Conservation (phyloP, 768 basidiomycete species). For the Amanita muscaria region DNA sequence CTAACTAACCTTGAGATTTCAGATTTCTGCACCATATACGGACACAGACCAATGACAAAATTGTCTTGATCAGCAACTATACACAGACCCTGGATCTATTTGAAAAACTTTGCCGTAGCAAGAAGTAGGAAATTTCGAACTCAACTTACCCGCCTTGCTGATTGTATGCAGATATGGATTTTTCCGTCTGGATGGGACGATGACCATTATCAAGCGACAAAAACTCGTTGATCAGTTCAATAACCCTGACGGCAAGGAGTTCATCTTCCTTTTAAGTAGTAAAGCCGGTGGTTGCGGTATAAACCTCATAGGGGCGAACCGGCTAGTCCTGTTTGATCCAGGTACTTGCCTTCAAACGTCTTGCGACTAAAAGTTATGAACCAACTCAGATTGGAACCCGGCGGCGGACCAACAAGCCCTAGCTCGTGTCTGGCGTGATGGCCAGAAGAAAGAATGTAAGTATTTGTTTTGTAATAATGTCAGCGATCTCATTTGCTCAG, state of each 20-base stretch:
- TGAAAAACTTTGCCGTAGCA: constrained; percentile 77
- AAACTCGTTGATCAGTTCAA: constrained; percentile 97
- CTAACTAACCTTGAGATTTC: neutral
- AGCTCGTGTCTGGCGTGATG: constrained; percentile 98
- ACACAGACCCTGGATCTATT: constrained; percentile 93
- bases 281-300: constrained; percentile 96
- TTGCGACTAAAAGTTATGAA: constrained; percentile 3
- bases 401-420: constrained; percentile 98
- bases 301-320: constrained; percentile 93
- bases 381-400: constrained; percentile 82
- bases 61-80: constrained; percentile 94
- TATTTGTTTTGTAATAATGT: neutral
- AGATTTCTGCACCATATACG: constrained; percentile 83
- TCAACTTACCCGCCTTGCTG: neutral
- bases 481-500: constrained; percentile 27
- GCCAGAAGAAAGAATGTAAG: constrained; percentile 98
- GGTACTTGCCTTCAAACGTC: constrained; percentile 36
- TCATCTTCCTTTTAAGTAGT: constrained; percentile 88
- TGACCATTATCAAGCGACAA: constrained; percentile 86
- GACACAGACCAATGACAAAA: constrained; percentile 84
- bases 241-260: constrained; percentile 86
- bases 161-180: constrained; percentile 63
- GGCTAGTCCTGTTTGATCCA: constrained; percentile 92
- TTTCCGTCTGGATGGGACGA: constrained; percentile 91
- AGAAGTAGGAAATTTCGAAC: constrained; percentile 49